These are phyloP conservation scores for Cytospora chrysosperma DNA, from an alignment of 2,329 filamentous ascomycete genomes.

Conservation along the genomic window DNA sequence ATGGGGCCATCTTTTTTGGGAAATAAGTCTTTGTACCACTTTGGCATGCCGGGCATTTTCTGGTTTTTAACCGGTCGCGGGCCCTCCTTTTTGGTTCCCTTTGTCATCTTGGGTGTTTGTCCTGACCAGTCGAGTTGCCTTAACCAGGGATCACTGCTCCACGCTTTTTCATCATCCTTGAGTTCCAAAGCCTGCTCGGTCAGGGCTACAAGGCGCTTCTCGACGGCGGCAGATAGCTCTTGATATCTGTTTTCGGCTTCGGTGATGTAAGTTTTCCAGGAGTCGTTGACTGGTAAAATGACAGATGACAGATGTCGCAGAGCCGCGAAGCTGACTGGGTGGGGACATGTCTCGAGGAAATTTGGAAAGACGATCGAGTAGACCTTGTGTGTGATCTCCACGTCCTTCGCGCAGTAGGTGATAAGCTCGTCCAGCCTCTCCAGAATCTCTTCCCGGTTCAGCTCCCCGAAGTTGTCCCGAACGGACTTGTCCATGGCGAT, in stretches of 20 bases:
- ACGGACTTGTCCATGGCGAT: conserved; percentile 87
- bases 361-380: conserved; percentile 90
- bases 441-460: conserved; percentile 69
- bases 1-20: conserved; percentile 66
- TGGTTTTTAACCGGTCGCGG: conserved; percentile 77
- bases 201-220: conserved; percentile 69
- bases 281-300: conserved; percentile 83
- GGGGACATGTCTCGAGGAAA: conserved; percentile 86
- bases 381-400: conserved; percentile 88
- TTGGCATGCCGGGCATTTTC: conserved; percentile 91
- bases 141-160: conserved; percentile 83
- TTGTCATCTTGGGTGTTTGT: conserved; percentile 87
- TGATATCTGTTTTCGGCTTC: conserved; percentile 86
- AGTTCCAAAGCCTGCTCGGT: conserved; percentile 74
- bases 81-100: conserved; percentile 86
- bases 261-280: conserved; percentile 81
- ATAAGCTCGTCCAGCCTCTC: conserved; percentile 77
- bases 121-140: conserved; percentile 93
- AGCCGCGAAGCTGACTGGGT: conserved; percentile 95
- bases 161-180: conserved; percentile 67
- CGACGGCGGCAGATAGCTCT: conserved; percentile 72
- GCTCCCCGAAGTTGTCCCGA: conserved; percentile 81
- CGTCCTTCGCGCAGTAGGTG: conserved; percentile 93
- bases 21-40: conserved; percentile 95
- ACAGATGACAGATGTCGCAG: conserved; percentile 90